Conservation (phyloP, 352 stramenopile species). For the Phytopythium sindhum region DNA sequence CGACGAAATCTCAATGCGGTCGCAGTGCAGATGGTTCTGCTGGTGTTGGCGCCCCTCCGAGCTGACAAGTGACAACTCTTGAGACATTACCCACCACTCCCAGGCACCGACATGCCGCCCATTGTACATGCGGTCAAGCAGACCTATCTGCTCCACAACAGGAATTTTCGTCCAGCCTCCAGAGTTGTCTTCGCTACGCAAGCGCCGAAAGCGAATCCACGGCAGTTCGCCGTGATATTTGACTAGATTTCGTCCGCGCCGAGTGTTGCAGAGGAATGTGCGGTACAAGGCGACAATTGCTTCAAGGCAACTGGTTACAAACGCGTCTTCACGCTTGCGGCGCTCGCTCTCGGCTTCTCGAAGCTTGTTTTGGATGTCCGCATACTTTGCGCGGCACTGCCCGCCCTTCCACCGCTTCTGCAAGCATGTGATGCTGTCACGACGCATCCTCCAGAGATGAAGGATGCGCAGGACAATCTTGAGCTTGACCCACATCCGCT, state of each 20-base stretch:
- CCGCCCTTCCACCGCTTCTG: slow-evolving; percentile 29
- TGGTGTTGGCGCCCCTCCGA: not conserved
- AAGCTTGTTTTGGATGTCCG: slow-evolving; percentile 3
- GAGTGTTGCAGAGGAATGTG: slow-evolving; percentile 16
- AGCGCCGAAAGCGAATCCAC: slow-evolving; percentile 21
- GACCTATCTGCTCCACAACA: not conserved
- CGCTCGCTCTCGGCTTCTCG: slow-evolving; percentile 9
- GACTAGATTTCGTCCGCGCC: slow-evolving; percentile 16
- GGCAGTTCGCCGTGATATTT: slow-evolving; percentile 21
- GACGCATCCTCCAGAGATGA: slow-evolving; percentile 6
- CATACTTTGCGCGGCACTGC: slow-evolving; percentile 12
- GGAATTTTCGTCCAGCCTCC: not conserved
- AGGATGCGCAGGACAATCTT: slow-evolving; percentile 17
- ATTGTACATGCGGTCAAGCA: slow-evolving; percentile 7
- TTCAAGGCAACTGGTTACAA: slow-evolving; percentile 11
- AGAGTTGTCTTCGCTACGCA: slow-evolving; percentile 2
- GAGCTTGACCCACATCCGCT: slow-evolving; percentile 18
- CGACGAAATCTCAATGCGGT: not conserved
- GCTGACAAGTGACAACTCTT: not conserved
- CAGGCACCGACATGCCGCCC: not conserved
- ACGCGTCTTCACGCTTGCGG: slow-evolving; percentile 19
- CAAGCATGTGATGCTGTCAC: slow-evolving; percentile 10
- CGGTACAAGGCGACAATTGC: slow-evolving; percentile 8
- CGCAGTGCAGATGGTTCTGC: not conserved
- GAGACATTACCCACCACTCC: slow-evolving; percentile 5